Conservation (phyloP, 2,329 filamentous ascomycete species). For the Pseudopyrenochaeta lycopersici region DNA sequence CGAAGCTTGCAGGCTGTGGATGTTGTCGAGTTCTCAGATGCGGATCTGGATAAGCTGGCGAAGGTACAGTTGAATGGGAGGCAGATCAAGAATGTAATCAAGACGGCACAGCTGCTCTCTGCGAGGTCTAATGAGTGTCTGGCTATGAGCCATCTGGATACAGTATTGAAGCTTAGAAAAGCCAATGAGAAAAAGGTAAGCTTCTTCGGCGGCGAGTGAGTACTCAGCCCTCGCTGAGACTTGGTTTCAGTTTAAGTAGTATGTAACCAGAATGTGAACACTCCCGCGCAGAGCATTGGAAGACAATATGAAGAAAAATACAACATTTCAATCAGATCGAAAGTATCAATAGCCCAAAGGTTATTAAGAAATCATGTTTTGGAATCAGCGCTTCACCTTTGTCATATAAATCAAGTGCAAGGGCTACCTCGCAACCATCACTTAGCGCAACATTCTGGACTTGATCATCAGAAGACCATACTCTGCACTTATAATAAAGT, state of each 20-base stretch:
- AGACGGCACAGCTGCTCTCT: conserved; percentile 1
- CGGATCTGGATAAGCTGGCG: conserved; percentile 40
- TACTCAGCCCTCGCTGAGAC: background rate
- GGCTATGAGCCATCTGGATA: background rate
- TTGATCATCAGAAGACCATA: too few species aligned
- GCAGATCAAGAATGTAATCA: conserved; percentile 54
- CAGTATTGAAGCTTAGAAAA: background rate
- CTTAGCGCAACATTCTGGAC: too few species aligned
- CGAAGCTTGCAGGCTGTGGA: conserved; percentile 7
- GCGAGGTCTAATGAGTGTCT: background rate
- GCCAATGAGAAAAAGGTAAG: background rate
- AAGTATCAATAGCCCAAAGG: too few species aligned
- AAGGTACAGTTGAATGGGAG: conserved; percentile 49
- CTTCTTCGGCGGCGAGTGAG: background rate
- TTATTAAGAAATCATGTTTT: too few species aligned
- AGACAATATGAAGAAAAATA: too few species aligned
- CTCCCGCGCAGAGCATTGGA: too few species aligned
- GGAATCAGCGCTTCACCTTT: too few species aligned
- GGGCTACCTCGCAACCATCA: too few species aligned
- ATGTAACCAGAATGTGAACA: background rate
- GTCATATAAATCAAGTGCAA: too few species aligned
- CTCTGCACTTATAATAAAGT: too few species aligned
- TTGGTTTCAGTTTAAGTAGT: too few species aligned
- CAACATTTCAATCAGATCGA: too few species aligned
- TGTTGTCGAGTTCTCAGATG: conserved; percentile 34